phyloP scores from a whole-genome alignment of 2,329 filamentous ascomycete species.

The Pezicula radicicola region DNA sequence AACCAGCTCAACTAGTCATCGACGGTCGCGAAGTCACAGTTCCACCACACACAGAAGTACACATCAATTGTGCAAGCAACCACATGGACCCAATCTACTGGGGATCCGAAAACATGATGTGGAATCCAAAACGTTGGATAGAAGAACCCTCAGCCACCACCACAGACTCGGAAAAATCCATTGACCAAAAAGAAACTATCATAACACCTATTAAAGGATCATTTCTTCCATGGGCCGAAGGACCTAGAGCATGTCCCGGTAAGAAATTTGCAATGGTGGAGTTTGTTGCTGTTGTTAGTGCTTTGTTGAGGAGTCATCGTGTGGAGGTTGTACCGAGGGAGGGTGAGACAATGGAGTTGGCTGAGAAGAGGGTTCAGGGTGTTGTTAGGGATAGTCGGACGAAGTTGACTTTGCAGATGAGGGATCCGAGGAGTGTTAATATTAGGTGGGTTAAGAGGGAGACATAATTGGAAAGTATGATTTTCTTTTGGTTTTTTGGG shows the following conservation, averaged over 20 bases:
- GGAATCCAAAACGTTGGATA: constrained; percentile 15
- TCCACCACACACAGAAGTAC: constrained; percentile 34
- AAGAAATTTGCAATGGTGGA: constrained; percentile 20
- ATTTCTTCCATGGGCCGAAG: constrained; percentile 13
- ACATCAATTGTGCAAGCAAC: constrained; percentile 7
- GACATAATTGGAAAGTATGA: neutral
- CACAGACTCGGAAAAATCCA: neutral
- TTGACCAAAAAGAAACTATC: neutral
- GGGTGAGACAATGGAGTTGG: neutral
- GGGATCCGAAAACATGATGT: constrained; percentile 11
- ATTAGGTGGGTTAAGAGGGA: neutral
- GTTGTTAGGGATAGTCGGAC: neutral
- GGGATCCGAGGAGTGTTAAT: neutral
- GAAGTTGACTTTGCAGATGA: constrained; percentile 1
- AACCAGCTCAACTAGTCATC: constrained; percentile 1
- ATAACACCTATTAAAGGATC: constrained; percentile 4
- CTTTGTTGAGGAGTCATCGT: neutral
- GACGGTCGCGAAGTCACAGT: constrained; percentile 7
- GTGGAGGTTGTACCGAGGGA: neutral
- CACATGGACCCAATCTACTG: constrained; percentile 11
- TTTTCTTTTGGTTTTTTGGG: no score
- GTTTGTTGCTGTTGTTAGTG: constrained; percentile 16
- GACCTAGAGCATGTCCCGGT: constrained; percentile 15
- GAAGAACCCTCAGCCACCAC: neutral
- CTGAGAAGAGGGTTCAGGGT: neutral